A percentile compares a stretch with the other conserved stretches of the same genome.
Conservation (phyloP, 805 yeast genomes). For the Brettanomyces custersianus region DNA sequence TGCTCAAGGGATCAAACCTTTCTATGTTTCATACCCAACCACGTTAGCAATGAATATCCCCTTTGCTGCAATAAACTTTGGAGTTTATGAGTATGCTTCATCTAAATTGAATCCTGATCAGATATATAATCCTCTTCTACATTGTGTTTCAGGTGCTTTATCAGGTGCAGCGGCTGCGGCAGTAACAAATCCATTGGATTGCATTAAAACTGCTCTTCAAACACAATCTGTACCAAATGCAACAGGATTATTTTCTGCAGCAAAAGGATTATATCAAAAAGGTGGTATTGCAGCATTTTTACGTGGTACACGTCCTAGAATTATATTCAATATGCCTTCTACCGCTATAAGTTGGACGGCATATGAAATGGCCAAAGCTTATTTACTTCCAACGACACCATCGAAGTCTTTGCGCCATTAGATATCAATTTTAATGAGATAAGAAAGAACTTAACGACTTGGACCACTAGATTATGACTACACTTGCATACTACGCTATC, state of each 20-base stretch:
- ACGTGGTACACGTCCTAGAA: slow-evolving; percentile 85
- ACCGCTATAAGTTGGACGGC: slow-evolving; percentile 98
- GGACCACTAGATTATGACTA: slow-evolving; percentile 5
- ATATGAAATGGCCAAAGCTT: slow-evolving; percentile 90
- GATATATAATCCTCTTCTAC: slow-evolving; percentile 78
- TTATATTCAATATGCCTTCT: slow-evolving; percentile 87
- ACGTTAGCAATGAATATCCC: slow-evolving; percentile 89
- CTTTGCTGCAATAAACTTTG: slow-evolving; percentile 89
- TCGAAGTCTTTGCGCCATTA: no score
- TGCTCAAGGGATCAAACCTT: slow-evolving; percentile 67
- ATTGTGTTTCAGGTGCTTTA: slow-evolving; percentile 86
- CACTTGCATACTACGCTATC: no score
- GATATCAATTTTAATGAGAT: no score
- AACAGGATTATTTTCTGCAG: slow-evolving; percentile 63
- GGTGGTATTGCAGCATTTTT: slow-evolving; percentile 62
- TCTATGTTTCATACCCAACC: slow-evolving; percentile 89
- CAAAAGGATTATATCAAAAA: slow-evolving; percentile 49
- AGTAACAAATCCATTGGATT: slow-evolving; percentile 87
- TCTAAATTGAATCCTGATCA: slow-evolving; percentile 69
- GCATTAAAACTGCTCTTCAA: slow-evolving; percentile 84
- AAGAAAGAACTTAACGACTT: slow-evolving; percentile 1
- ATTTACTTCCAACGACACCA: slow-evolving; percentile 30
- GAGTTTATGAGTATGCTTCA: slow-evolving; percentile 81
- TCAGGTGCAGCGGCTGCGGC: slow-evolving; percentile 97
- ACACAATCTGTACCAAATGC: slow-evolving; percentile 61